Evolutionary conservation across 768 basidiomycete genomes (phyloP).

Genomic region (Tubosaeta brunneosetosa): DNA sequence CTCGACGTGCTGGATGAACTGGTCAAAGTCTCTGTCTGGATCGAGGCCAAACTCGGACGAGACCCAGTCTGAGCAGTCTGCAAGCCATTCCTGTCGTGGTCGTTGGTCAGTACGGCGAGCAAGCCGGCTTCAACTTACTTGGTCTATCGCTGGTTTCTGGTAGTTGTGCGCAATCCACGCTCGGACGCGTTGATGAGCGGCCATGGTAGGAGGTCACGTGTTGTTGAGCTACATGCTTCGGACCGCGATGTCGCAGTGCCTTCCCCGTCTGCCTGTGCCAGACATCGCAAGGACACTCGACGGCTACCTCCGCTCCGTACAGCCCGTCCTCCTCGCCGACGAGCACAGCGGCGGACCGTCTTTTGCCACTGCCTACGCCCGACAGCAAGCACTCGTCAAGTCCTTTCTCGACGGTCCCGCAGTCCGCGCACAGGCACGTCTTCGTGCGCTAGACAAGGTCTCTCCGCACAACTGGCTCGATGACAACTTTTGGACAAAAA

Average conservation of each 20-base stretch:
- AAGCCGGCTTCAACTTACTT: slow-evolving; percentile 33
- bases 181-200: slow-evolving; percentile 30
- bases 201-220: slow-evolving; percentile 20
- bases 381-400: slow-evolving; percentile 20
- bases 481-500: slow-evolving; percentile 88
- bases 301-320: slow-evolving; percentile 71
- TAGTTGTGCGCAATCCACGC: slow-evolving; percentile 55
- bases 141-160: slow-evolving; percentile 60
- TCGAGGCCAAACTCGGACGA: slow-evolving; percentile 42
- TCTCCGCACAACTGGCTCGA: slow-evolving; percentile 93
- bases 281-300: slow-evolving; percentile 69
- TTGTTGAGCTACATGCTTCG: slow-evolving; percentile 10
- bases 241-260: slow-evolving; percentile 16
- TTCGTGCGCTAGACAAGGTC: slow-evolving; percentile 66
- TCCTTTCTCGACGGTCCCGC: slow-evolving; percentile 10
- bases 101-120: not conserved
- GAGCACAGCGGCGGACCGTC: slow-evolving; percentile 52
- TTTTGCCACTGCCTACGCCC: slow-evolving; percentile 30
- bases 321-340: slow-evolving; percentile 76
- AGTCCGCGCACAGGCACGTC: slow-evolving; percentile 20
- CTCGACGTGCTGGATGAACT: slow-evolving; percentile 54
- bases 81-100: slow-evolving; percentile 62
- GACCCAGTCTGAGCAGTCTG: slow-evolving; percentile 67
- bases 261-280: slow-evolving; percentile 81
- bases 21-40: slow-evolving; percentile 43